Evolutionary conservation across 2,329 filamentous ascomycete genomes (phyloP).

Genomic region (Botrytis squamosa): DNA sequence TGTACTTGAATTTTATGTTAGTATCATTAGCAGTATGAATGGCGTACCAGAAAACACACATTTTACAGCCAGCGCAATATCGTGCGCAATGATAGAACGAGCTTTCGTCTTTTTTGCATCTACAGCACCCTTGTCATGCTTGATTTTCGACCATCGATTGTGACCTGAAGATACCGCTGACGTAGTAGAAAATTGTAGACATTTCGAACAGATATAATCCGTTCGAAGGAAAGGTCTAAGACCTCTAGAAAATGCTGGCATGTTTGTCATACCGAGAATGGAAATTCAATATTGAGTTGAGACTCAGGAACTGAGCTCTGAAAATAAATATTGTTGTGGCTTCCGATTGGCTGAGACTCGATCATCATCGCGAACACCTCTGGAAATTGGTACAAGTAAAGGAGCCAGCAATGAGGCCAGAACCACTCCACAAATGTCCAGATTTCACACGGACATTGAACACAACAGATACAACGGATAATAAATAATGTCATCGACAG

Average conservation of each 20-base stretch:
- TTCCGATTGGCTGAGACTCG: constrained; percentile 20
- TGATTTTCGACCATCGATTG: constrained; percentile 95
- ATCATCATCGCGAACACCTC: constrained; percentile 15
- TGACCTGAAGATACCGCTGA: constrained; percentile 62
- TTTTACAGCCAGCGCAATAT: constrained; percentile 74
- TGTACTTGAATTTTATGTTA: constrained; percentile 53
- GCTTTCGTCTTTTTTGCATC: constrained; percentile 76
- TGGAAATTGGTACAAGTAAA: constrained; percentile 14
- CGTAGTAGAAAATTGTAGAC: constrained; percentile 45
- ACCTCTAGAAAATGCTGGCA: constrained; percentile 36
- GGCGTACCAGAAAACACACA: constrained; percentile 47
- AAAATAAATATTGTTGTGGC: constrained; percentile 19
- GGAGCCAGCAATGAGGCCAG: constrained; percentile 18
- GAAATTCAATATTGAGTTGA: neutral
- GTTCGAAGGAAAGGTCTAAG: constrained; percentile 27
- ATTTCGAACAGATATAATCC: constrained; percentile 33
- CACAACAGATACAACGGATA: constrained; percentile 15
- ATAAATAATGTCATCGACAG: constrained; percentile 39
- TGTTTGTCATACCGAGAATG: constrained; percentile 19
- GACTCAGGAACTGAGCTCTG: neutral
- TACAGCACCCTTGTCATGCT: constrained; percentile 86
- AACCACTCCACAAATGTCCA: constrained; percentile 16
- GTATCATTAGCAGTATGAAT: constrained; percentile 16
- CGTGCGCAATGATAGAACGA: constrained; percentile 66
- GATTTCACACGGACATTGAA: constrained; percentile 7